Base-by-base conservation (phyloP, 495 filamentous ascomycete genomes). In the Hyaloscypha hepaticicola region DNA sequence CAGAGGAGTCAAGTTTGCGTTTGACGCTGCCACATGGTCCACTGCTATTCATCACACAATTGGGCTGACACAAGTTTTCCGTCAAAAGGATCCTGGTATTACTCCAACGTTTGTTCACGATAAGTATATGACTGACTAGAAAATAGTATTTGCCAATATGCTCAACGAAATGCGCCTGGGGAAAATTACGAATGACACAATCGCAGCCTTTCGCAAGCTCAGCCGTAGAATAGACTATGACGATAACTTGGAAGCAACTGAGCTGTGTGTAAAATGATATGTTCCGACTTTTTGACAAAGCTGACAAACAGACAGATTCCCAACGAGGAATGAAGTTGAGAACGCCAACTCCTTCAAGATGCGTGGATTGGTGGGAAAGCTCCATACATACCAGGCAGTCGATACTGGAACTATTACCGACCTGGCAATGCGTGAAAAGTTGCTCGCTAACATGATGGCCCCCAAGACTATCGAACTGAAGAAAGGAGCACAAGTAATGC, bases 161-260 rank as follows among this genome's bases (percentile, higher is more conserved):
- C 80, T 99, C 33, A 98, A 99, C 69, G 93, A 99, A 75, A 96
- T 99, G 93, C 86, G 95, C 53, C 78, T 98, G 45, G 95, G 96
- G 14, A 89, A 82, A 38, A 84, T 97, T 25, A 88, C 81, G 27
- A 78, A 85, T 12, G 72, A 80, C 8, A 96, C 94, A 0, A 82
- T 92, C 48, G 73, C 78, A 8, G 83, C 85, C 4, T 99, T 99
- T 78, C 80, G 81, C 64, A 77, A 78, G 4, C 82, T 99, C 5
- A 84, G 82, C 55, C 82, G 95, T 27, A 85, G 86, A 1, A 78
- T 97, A 9, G 68, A 80, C 14, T 91, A 90, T 65, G 77, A 86
- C 28, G 93, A 97, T 72, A 83, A 86, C 41, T 79, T 99, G 16
- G 88, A 95, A 57, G 91, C 93, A 21, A 98, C 95, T 8, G 94